A percentile compares a stretch with the other conserved stretches of the same genome.
phyloP scores from a whole-genome alignment of 345 rosid genomes.

The Linum usitatissimum region DNA sequence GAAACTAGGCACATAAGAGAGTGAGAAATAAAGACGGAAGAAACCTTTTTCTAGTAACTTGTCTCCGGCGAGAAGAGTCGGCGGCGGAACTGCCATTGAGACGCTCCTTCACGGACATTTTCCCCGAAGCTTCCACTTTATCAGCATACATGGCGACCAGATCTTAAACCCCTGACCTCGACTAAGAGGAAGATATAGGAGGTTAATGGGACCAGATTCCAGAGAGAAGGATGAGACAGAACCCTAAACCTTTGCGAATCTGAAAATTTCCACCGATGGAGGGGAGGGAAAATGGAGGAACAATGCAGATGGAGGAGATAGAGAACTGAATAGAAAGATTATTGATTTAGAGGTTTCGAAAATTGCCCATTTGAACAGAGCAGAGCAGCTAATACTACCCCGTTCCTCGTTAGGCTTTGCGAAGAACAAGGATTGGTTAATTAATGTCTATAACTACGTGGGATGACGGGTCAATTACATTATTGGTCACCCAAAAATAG shows the following conservation, averaged over 20 bases:
- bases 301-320: too few relatives aligned
- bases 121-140: conserved; percentile 58
- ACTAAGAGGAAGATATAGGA: not conserved
- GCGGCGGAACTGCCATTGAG: conserved; percentile 48
- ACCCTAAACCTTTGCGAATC: not conserved
- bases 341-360: too few relatives aligned
- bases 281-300: too few relatives aligned
- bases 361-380: too few relatives aligned
- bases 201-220: not conserved
- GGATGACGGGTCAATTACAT: too few relatives aligned
- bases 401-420: too few relatives aligned
- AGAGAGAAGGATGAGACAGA: not conserved
- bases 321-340: too few relatives aligned
- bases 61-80: conserved; percentile 44
- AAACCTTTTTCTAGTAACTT: conserved; percentile 78
- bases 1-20: not conserved
- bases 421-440: too few relatives aligned
- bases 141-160: conserved; percentile 71
- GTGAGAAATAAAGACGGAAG: not conserved
- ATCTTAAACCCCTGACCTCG: conserved; percentile 32
- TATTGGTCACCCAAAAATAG: too few relatives aligned
- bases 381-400: too few relatives aligned
- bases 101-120: conserved; percentile 58
- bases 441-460: too few relatives aligned
- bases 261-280: too few relatives aligned